A percentile compares a stretch with the other conserved stretches of the same genome.
These are phyloP conservation scores for Vaccinium myrtillus DNA, from an alignment of 148 eudicot genomes.

Conservation along the genomic window DNA sequence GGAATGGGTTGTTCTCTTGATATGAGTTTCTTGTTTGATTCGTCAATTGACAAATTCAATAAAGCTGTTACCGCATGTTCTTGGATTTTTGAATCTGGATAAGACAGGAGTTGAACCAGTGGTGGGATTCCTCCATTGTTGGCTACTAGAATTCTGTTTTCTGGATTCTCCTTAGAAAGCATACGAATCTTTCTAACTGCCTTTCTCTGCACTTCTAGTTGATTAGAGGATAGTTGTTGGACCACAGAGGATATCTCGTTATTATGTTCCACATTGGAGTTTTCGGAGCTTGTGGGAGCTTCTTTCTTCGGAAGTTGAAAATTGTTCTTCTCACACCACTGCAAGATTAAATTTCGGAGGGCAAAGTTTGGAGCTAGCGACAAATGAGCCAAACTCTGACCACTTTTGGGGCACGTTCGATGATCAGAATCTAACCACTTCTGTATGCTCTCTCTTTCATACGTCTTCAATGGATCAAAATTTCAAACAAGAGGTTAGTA, in stretches of 20 bases:
- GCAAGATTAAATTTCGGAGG: constrained; percentile 59
- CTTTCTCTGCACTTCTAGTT: constrained; percentile 51
- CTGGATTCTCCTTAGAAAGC: constrained; percentile 68
- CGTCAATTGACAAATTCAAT: constrained; percentile 71
- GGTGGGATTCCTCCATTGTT: constrained; percentile 66
- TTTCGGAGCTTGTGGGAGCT: constrained; percentile 9
- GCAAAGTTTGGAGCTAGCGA: constrained; percentile 72
- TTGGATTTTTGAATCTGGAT: constrained; percentile 60
- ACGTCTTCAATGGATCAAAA: constrained; percentile 42
- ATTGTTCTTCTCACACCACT: constrained; percentile 79
- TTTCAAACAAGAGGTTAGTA: constrained; percentile 2
- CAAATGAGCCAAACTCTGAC: constrained; percentile 45
- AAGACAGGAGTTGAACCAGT: constrained; percentile 50
- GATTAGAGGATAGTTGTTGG: constrained; percentile 41
- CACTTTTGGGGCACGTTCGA: constrained; percentile 30
- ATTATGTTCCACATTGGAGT: constrained; percentile 27
- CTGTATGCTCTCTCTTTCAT: constrained; percentile 72
- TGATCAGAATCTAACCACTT: constrained; percentile 45
- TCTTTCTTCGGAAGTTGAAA: constrained; percentile 38
- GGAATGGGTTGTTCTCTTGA: constrained; percentile 58
- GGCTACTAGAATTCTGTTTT: constrained; percentile 61
- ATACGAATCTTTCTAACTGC: constrained; percentile 63
- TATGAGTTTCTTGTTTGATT: constrained; percentile 65
- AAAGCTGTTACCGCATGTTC: constrained; percentile 83
- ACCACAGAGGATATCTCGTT: constrained; percentile 41